Evolutionary conservation across 345 rosid species (phyloP), one percentile per base, ranked within the genome.

Genomic region (Eucalyptus cloeziana): DNA sequence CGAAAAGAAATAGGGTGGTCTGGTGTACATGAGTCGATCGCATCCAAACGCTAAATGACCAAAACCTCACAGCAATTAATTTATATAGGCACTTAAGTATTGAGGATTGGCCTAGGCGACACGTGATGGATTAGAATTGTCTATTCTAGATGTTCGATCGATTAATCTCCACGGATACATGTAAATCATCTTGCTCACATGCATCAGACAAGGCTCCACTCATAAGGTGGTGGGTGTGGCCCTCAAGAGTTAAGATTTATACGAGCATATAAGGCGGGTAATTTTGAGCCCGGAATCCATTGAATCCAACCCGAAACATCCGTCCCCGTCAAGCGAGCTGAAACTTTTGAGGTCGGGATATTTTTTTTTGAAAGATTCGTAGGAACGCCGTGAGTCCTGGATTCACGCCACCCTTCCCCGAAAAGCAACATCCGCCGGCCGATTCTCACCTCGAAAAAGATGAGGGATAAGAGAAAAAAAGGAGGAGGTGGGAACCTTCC

Each of bases 171-270:
- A 33, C 1, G 2, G 7, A 37, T 37, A 37, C 27, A 11, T 10
- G 1, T 0, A 19, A 10, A 40, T 37, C 0, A 16, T 19, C 1
- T 1, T 4, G 2, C 1, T 22, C 14, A 5, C 2, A 1, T 71
- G 8, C 4, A 76, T 76, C 8, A 3, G 4, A 62, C 0, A 62
- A 62, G 4, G 7, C 31, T 27, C 16, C 4, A 27, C 4, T 60
- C 33, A 60, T 1, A 12, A 13, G 4, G 16, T 13, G 16, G 1
- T 1, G 2, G 67, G 7, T 13, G 15, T 60, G 31, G 2, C 0
- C 4, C 67, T 12, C 1, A 13, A 64, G 1, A 64, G 16, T 13
- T 1, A 3, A 64, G 19, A 64, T 64, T 30, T 2, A 64, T n/a
- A 64, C 5, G 5, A n/a, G 5, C 3, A 14, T 12, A 60, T 60